Evolutionary conservation across 768 basidiomycete species (phyloP).

Genomic region (Mycena metata): DNA sequence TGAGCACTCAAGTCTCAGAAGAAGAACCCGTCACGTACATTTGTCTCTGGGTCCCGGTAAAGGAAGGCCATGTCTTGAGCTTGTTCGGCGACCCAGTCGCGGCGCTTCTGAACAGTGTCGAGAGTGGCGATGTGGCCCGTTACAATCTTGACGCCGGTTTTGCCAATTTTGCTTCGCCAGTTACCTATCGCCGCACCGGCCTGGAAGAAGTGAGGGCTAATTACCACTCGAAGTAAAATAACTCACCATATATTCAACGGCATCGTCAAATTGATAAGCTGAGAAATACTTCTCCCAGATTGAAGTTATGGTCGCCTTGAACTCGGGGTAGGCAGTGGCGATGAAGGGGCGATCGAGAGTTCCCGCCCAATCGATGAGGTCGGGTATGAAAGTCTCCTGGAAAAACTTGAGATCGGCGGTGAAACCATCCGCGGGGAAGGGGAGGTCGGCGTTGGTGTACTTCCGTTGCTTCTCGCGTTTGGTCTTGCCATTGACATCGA

Average conservation of each 20-base stretch:
- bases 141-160: not conserved
- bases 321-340: not conserved
- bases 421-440: slow-evolving; percentile 11
- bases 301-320: not conserved
- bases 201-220: not conserved
- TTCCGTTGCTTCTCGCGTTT: not conserved
- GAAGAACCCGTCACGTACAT: not conserved
- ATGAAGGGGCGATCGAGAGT: not conserved
- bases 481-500: slow-evolving; percentile 13
- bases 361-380: not conserved
- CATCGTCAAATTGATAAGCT: not conserved
- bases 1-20: too few species aligned
- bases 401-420: slow-evolving; percentile 1
- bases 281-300: slow-evolving; percentile 10
- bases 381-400: not conserved
- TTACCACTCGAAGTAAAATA: too few species aligned
- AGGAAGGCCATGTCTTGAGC: not conserved
- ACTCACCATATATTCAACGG: slow-evolving; percentile 7
- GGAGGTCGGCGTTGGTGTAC: slow-evolving; percentile 21
- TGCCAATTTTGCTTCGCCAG: slow-evolving; percentile 15
- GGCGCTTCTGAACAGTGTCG: not conserved
- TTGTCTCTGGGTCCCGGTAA: not conserved
- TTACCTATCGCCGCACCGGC: not conserved
- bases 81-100: not conserved
- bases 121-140: not conserved